Evolutionary conservation across 2,329 filamentous ascomycete genomes (phyloP).

Genomic region (Trichoderma oligosporum): DNA sequence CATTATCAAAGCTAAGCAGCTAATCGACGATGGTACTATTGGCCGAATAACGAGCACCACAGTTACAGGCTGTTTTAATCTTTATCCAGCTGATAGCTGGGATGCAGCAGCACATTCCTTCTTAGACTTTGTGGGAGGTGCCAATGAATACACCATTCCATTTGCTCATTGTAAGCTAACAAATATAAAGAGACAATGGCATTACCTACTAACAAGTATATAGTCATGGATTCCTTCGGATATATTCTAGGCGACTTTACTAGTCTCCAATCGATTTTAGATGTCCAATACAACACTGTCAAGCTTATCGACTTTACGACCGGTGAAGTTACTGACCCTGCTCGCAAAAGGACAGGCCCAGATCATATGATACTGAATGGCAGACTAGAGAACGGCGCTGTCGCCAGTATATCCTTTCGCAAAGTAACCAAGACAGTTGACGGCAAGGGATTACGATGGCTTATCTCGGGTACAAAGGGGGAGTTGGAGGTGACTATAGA

Average conservation of each 20-base stretch:
- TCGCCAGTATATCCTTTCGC: conserved; percentile 29
- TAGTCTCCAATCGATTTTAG: conserved; percentile 25
- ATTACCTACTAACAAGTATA: not conserved
- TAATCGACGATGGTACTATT: conserved; percentile 14
- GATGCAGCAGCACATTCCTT: conserved; percentile 24
- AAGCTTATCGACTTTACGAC: conserved; percentile 25
- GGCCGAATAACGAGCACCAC: conserved; percentile 9
- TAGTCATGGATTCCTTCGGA: conserved; percentile 22
- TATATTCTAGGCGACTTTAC: not conserved
- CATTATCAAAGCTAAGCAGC: conserved; percentile 21
- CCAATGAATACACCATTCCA: conserved; percentile 26
- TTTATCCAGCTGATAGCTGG: conserved; percentile 20
- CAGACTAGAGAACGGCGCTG: conserved; percentile 28
- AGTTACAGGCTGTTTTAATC: not conserved
- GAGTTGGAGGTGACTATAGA: conserved; percentile 31
- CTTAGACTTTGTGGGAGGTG: conserved; percentile 25
- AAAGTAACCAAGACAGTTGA: conserved; percentile 22
- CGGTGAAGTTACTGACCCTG: conserved; percentile 25
- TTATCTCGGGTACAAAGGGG: conserved; percentile 37
- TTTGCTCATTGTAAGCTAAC: conserved; percentile 18
- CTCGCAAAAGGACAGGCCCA: conserved; percentile 28
- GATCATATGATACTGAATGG: conserved; percentile 36
- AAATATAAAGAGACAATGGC: too few species aligned
- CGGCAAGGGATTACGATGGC: conserved; percentile 29
- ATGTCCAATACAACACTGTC: conserved; percentile 23